These are phyloP conservation scores for Eucalyptus curtisii DNA, from an alignment of 345 rosid genomes.

Conservation along the genomic window DNA sequence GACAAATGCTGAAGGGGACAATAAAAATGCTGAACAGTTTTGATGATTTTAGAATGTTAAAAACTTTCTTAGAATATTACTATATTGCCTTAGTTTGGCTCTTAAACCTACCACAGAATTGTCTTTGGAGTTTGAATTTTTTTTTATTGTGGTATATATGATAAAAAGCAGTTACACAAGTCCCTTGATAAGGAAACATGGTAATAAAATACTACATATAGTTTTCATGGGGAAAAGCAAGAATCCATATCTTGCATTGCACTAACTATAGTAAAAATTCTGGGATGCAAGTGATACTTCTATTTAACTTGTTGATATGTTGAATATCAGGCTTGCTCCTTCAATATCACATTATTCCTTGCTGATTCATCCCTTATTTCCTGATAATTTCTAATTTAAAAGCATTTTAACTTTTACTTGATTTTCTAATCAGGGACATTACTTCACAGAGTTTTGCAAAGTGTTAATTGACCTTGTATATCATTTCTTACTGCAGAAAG, in stretches of 20 bases:
- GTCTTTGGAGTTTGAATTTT: not conserved
- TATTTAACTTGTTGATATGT: not conserved
- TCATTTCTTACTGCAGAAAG: slow-evolving; percentile 45
- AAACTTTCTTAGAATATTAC: not conserved
- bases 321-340: not conserved
- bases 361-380: not conserved
- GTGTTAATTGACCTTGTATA: not conserved
- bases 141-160: not conserved
- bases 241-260: not conserved
- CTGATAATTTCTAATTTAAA: not conserved
- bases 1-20: not conserved
- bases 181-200: not conserved
- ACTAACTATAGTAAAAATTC: not conserved
- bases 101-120: not conserved
- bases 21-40: not conserved
- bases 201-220: not conserved
- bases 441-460: not conserved
- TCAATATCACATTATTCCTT: not conserved
- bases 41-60: not conserved
- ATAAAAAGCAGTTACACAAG: not conserved
- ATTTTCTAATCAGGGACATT: not conserved
- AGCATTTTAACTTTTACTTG: not conserved
- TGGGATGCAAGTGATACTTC: not conserved
- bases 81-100: not conserved
- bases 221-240: not conserved